phyloP scores from a whole-genome alignment of 2,329 filamentous ascomycete species.

The Alternaria longipes region DNA sequence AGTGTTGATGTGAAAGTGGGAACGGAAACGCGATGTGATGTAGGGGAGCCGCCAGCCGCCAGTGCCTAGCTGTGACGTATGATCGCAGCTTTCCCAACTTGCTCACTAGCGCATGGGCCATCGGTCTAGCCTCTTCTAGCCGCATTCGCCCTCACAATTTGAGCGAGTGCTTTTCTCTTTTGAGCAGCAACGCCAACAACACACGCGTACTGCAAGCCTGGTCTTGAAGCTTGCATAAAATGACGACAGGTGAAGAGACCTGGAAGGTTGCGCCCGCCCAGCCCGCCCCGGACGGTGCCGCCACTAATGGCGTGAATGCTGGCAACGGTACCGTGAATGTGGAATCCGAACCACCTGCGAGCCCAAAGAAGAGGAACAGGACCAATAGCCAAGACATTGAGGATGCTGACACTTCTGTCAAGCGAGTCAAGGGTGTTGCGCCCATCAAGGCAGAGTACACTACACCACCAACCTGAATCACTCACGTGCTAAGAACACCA shows the following conservation, averaged over 20 bases:
- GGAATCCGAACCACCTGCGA: conserved; percentile 39
- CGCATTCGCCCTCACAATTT: conserved; percentile 30
- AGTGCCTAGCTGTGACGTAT: conserved; percentile 46
- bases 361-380: conserved; percentile 46
- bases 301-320: conserved; percentile 29
- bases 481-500: conserved; percentile 34
- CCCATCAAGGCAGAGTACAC: conserved; percentile 77
- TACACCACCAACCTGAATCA: conserved; percentile 7
- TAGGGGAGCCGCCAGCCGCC: conserved; percentile 31
- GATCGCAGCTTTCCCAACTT: conserved; percentile 31
- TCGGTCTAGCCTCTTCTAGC: conserved; percentile 29
- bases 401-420: conserved; percentile 31
- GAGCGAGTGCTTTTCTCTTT: conserved; percentile 22
- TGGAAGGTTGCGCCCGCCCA: conserved; percentile 16
- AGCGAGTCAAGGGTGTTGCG: conserved; percentile 65
- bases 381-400: conserved; percentile 47
- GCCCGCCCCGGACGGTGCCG: conserved; percentile 22
- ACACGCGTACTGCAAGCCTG: conserved; percentile 13
- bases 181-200: conserved; percentile 22
- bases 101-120: conserved; percentile 23
- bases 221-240: conserved; percentile 10
- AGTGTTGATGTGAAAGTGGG: conserved; percentile 27
- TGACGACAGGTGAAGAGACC: conserved; percentile 28
- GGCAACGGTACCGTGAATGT: conserved; percentile 37
- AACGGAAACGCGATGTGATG: conserved; percentile 28